These are phyloP conservation scores for Botryobasidium botryosum DNA, from an alignment of 768 basidiomycete species.

Conservation along the genomic window DNA sequence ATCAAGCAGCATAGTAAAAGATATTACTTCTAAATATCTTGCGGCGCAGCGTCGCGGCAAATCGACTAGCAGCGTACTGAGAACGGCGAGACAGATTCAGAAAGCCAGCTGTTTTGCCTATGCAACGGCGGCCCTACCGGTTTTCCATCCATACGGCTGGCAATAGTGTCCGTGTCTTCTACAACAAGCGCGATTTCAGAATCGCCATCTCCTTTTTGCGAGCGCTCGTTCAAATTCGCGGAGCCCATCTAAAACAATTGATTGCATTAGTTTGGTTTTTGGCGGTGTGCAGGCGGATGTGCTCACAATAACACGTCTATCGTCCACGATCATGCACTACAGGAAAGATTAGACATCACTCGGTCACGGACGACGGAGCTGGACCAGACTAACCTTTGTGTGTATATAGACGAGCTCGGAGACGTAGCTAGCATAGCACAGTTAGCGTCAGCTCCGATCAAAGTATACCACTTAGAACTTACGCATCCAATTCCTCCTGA, in stretches of 20 bases:
- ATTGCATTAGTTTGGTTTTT: background rate
- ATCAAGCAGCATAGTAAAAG: background rate
- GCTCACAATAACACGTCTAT: constrained; percentile 71
- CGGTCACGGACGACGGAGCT: too few relatives aligned
- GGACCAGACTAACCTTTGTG: constrained; percentile 47
- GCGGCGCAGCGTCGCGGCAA: constrained; percentile 71
- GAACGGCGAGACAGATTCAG: background rate
- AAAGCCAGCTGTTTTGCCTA: background rate
- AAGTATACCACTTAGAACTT: constrained; percentile 20
- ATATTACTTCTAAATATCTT: constrained; percentile 66
- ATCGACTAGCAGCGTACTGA: constrained; percentile 49
- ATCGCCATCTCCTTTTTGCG: constrained; percentile 65
- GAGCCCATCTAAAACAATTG: constrained; percentile 17
- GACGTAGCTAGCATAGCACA: too few relatives aligned
- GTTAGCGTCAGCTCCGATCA: too few relatives aligned
- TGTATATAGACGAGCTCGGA: constrained; percentile 75
- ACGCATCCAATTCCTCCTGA: constrained; percentile 70
- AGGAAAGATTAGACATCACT: background rate
- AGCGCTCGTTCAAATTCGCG: constrained; percentile 22
- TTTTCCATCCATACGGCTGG: constrained; percentile 60
- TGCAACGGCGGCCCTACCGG: constrained; percentile 17
- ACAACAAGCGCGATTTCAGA: constrained; percentile 89
- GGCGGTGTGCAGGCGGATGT: background rate
- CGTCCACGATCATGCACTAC: constrained; percentile 85
- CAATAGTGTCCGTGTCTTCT: constrained; percentile 69